These are phyloP conservation scores for Puccinia hordei DNA, from an alignment of 1,284 basidiomycete genomes.

Conservation along the genomic window DNA sequence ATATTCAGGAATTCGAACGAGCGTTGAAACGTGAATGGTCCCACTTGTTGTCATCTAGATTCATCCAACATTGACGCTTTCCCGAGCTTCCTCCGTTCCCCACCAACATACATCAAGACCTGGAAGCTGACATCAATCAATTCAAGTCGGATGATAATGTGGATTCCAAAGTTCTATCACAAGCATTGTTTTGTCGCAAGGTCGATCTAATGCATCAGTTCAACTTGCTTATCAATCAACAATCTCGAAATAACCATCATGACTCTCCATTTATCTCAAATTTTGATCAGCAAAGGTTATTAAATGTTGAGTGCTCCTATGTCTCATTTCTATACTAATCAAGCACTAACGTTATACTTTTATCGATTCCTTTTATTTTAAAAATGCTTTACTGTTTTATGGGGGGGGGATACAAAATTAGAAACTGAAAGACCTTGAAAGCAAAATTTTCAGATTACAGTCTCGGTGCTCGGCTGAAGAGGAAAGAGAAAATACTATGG, in stretches of 20 bases:
- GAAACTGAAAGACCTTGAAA: conserved; percentile 1
- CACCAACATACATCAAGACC: not conserved
- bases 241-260: not conserved
- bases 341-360: not conserved
- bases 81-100: too few relatives aligned
- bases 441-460: not conserved
- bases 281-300: conserved; percentile 18
- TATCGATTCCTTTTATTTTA: not conserved
- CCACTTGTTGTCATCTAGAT: not conserved
- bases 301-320: not conserved
- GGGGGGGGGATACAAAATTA: not conserved
- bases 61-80: too few relatives aligned
- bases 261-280: not conserved
- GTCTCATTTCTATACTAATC: not conserved
- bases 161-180: not conserved
- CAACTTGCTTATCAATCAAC: conserved; percentile 10
- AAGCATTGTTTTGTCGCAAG: not conserved
- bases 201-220: not conserved
- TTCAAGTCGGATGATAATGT: not conserved
- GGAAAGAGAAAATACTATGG: too few relatives aligned
- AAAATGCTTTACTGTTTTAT: not conserved
- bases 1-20: not conserved
- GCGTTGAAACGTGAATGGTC: not conserved
- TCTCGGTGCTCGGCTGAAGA: too few relatives aligned
- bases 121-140: not conserved